Evolutionary conservation across 129 eudicot species (phyloP).

Genomic region (Helianthus tuberosus): DNA sequence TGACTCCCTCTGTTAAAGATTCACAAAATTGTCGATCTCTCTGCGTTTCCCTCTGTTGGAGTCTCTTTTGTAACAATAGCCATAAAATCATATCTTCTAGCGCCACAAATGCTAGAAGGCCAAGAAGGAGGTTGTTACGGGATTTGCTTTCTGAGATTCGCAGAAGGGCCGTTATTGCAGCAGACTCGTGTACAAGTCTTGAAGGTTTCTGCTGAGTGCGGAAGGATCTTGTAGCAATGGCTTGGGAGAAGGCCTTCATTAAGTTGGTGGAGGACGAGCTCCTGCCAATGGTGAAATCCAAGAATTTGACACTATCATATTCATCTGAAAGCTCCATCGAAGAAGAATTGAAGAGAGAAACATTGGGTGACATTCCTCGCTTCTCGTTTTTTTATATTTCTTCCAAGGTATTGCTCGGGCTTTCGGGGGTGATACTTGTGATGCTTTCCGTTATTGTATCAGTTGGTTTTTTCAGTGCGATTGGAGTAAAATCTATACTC

Average conservation of each 20-base stretch:
- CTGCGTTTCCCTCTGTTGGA: no score
- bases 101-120: no score
- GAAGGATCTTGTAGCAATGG: no score
- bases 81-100: no score
- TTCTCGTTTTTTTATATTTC: conserved; percentile 76
- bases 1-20: no score
- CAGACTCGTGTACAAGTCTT: no score
- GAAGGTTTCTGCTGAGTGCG: no score
- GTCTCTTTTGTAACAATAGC: no score
- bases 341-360: conserved; percentile 98
- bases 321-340: conserved; percentile 97
- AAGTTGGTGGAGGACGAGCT: conserved; percentile 89
- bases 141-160: no score
- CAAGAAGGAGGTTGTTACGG: no score
- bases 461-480: conserved; percentile 95
- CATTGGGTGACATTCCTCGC: conserved; percentile 90
- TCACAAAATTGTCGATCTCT: no score
- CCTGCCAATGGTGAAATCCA: conserved; percentile 79
- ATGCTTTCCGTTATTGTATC: conserved; percentile 97
- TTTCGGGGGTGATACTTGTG: conserved; percentile 92
- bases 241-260: conserved; percentile 98
- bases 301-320: conserved; percentile 78
- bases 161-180: no score
- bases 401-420: conserved; percentile 97
- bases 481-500: conserved; percentile 96